phyloP scores from a whole-genome alignment of 208 protist genomes.

The Tetramitus jugosus region DNA sequence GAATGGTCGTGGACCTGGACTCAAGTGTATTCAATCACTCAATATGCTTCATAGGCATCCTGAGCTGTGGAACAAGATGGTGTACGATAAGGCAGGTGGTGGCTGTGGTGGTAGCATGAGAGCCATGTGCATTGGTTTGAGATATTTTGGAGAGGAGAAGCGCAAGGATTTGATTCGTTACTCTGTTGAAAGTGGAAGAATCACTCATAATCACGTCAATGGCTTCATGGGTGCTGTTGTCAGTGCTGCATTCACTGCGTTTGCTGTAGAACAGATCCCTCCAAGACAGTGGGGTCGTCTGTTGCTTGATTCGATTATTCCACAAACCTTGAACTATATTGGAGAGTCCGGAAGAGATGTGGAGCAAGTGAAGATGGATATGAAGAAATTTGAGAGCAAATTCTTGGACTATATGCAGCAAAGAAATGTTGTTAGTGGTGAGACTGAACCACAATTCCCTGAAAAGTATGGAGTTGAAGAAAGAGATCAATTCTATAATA shows the following conservation, averaged over 20 bases:
- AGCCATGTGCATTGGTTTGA: not conserved
- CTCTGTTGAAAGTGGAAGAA: not conserved
- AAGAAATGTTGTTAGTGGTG: not conserved
- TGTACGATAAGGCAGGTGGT: not conserved
- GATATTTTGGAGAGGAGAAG: not conserved
- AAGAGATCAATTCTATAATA: slow-evolving; percentile 21
- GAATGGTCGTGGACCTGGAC: not conserved
- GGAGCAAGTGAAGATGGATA: not conserved
- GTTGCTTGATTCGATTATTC: not conserved
- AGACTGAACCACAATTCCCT: not conserved
- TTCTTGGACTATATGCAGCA: not conserved
- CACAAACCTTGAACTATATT: not conserved
- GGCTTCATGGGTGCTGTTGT: slow-evolving; percentile 24
- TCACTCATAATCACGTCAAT: slow-evolving; percentile 13
- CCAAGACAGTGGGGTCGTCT: slow-evolving; percentile 11
- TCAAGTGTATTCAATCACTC: not conserved
- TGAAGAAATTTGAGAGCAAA: not conserved
- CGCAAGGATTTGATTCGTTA: not conserved
- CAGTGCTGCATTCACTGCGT: slow-evolving; percentile 16
- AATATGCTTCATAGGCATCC: not conserved
- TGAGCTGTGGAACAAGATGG: not conserved
- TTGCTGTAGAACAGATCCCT: slow-evolving; percentile 9
- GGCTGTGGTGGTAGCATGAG: slow-evolving; percentile 11
- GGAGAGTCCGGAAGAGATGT: not conserved
- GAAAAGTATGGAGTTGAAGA: slow-evolving; percentile 15